Evolutionary conservation across 2,329 filamentous ascomycete species (phyloP).

Genomic region (Diaporthe citri): DNA sequence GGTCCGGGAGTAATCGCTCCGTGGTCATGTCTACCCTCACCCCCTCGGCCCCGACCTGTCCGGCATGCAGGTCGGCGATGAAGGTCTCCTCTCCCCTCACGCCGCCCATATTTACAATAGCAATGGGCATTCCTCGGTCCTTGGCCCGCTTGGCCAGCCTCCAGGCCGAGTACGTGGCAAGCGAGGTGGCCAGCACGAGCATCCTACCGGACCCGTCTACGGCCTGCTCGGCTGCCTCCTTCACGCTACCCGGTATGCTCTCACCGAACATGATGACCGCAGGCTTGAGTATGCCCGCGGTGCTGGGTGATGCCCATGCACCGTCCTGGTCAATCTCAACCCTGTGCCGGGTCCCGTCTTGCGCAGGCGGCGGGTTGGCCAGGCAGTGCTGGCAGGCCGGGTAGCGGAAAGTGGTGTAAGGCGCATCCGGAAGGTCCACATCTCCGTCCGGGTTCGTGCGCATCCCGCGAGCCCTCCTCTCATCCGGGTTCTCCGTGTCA

Average conservation of each 20-base stretch:
- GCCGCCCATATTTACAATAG: slow-evolving; percentile 88
- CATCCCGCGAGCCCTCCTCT: slow-evolving; percentile 76
- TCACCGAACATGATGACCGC: slow-evolving; percentile 98
- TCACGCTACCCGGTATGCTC: slow-evolving; percentile 78
- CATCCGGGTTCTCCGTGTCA: slow-evolving; percentile 79
- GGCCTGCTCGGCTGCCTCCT: slow-evolving; percentile 80
- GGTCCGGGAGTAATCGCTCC: slow-evolving; percentile 67
- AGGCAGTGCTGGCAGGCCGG: slow-evolving; percentile 89
- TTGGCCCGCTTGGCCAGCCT: slow-evolving; percentile 85
- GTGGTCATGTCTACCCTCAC: slow-evolving; percentile 71
- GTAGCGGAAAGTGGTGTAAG: slow-evolving; percentile 91
- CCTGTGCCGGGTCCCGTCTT: slow-evolving; percentile 65
- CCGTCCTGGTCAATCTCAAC: slow-evolving; percentile 84
- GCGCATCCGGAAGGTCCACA: slow-evolving; percentile 87
- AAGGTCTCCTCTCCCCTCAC: slow-evolving; percentile 83
- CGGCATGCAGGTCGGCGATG: slow-evolving; percentile 68
- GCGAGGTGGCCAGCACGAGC: slow-evolving; percentile 86
- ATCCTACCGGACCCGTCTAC: slow-evolving; percentile 82
- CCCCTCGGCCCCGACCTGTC: slow-evolving; percentile 63
- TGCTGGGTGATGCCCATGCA: slow-evolving; percentile 76
- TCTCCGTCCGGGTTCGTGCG: slow-evolving; percentile 95
- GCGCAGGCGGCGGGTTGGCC: slow-evolving; percentile 67
- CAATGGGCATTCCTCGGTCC: slow-evolving; percentile 86
- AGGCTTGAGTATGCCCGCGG: slow-evolving; percentile 88
- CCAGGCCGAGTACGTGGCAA: slow-evolving; percentile 97